These are phyloP conservation scores for Kitagawia praeruptora DNA, from an alignment of 129 eudicot genomes.

Conservation along the genomic window DNA sequence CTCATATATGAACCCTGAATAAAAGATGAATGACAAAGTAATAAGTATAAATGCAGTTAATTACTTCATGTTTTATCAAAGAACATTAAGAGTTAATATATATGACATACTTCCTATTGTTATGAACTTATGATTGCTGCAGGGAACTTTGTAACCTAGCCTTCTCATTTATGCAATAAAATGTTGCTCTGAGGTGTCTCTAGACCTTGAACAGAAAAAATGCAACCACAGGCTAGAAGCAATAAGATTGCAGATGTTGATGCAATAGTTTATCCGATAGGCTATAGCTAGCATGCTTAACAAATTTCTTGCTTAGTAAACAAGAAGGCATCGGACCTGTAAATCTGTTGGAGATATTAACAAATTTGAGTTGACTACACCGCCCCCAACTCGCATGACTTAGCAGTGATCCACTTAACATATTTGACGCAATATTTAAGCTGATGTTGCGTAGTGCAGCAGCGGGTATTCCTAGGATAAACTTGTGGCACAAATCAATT, in stretches of 20 bases:
- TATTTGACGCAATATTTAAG: constrained; percentile 51
- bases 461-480: constrained; percentile 37
- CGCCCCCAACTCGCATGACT: constrained; percentile 32
- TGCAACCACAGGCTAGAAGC: constrained; percentile 37
- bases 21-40: background rate
- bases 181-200: constrained; percentile 31
- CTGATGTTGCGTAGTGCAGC: constrained; percentile 34
- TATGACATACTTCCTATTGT: constrained; percentile 50
- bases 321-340: constrained; percentile 48
- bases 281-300: constrained; percentile 43
- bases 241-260: constrained; percentile 43
- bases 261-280: constrained; percentile 27
- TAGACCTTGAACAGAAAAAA: constrained; percentile 28
- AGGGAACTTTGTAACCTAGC: constrained; percentile 37
- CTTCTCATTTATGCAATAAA: constrained; percentile 34
- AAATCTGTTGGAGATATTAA: constrained; percentile 50
- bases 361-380: constrained; percentile 31
- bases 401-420: constrained; percentile 47
- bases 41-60: background rate
- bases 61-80: background rate
- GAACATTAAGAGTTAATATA: background rate
- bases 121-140: constrained; percentile 29
- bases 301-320: constrained; percentile 25
- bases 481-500: constrained; percentile 47
- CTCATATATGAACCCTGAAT: constrained; percentile 40